Base-by-base conservation (phyloP, 768 basidiomycete species). In the Boletus coccyginus region DNA sequence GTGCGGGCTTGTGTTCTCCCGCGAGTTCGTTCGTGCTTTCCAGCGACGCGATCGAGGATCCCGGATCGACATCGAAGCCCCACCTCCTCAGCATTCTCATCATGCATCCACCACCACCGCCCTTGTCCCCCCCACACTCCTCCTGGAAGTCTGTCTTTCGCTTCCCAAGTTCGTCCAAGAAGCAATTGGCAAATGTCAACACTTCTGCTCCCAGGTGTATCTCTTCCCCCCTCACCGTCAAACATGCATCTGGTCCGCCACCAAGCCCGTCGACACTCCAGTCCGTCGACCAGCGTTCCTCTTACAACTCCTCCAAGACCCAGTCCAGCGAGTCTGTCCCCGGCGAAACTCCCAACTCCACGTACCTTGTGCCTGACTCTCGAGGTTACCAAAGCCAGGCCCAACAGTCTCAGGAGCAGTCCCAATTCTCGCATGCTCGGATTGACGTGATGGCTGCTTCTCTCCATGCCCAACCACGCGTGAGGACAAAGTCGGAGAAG, bases 131-230 rank as follows among this genome's bases (percentile, higher is more conserved):
- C 2, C 60, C 70, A 7, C 66, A 64, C 57, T 60, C 67, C 3
- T 69, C 70, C 50, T 92, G 90, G 90, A 90, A 85, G 72, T 84
- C 87, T 21, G 79, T 90, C 58, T 85, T 92, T 74, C 84, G 88
- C 58, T 75, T 90, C 55, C 84, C 75, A 39, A 87, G 77, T 63
- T 86, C 87, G 9, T 81, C 82, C 47, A 86, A 81, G 75, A 90
- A 85, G 73, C 72, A 62, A 2, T 33, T 78, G 35, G 60, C 75
- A 24, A 67, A 62, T 41, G 56, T 31, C 39, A 76, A 74, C 60
- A 67, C 82, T 45, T 69, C 80, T 19, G 67, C 80, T 46, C 73
- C 53, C 56, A 77, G 13, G 45, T 39, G 48, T 27, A 52, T 62
- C 42, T 57, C 70, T 72, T 51, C 62, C 64, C 59, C 73, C 71